These are phyloP conservation scores for Phyllosticta paracitricarpa DNA, from an alignment of 2,329 filamentous ascomycete species.

Conservation along the genomic window DNA sequence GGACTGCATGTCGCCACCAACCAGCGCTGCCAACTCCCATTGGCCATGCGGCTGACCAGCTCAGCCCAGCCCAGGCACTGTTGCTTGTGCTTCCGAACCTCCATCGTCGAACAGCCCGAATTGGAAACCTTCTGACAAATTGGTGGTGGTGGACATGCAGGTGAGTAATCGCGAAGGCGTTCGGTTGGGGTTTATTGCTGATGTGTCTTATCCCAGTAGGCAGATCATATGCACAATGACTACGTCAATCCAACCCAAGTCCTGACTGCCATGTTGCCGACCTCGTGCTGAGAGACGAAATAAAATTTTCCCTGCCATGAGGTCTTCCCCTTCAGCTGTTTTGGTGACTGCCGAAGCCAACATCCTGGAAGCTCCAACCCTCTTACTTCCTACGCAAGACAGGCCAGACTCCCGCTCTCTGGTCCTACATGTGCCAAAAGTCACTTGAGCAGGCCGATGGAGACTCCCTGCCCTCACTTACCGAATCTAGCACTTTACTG, in stretches of 20 bases:
- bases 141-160: neutral
- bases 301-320: neutral
- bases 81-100: neutral
- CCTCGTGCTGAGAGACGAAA: neutral
- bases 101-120: neutral
- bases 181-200: neutral
- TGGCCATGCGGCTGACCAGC: neutral
- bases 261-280: neutral
- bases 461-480: neutral
- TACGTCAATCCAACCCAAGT: neutral
- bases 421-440: neutral
- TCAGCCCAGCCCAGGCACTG: neutral
- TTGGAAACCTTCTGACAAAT: neutral
- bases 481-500: neutral
- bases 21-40: neutral
- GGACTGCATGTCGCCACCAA: neutral
- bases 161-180: neutral
- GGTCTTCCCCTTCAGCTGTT: neutral
- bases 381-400: neutral
- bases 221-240: neutral
- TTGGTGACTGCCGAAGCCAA: neutral
- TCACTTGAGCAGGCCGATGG: neutral
- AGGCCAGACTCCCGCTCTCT: neutral
- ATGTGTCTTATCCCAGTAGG: neutral
- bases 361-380: neutral